Percentiles rank a stretch among this genome's conserved stretches.
These are phyloP conservation scores for Talaromyces sp. DNA, from an alignment of 2,329 filamentous ascomycete species.

Conservation along the genomic window DNA sequence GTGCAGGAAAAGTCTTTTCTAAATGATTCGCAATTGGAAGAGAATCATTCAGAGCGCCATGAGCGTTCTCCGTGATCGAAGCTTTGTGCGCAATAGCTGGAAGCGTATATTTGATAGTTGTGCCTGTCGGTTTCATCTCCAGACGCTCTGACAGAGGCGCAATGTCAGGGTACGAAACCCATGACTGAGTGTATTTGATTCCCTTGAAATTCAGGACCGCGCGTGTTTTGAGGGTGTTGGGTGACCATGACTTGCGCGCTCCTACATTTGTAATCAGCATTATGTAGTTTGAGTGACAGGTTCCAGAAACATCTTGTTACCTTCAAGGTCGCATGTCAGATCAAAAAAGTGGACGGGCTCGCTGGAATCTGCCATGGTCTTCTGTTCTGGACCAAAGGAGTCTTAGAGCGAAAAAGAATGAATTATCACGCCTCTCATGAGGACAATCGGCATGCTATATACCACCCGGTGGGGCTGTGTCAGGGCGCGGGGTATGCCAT, in stretches of 20 bases:
- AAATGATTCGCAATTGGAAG: slow-evolving; percentile 28
- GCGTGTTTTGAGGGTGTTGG: slow-evolving; percentile 23
- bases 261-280: slow-evolving; percentile 14
- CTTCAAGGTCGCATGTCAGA: slow-evolving; percentile 16
- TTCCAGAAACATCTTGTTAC: slow-evolving; percentile 10
- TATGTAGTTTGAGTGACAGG: slow-evolving; percentile 19
- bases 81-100: slow-evolving; percentile 28
- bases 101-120: slow-evolving; percentile 24
- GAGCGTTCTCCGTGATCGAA: slow-evolving; percentile 19
- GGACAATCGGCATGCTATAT: background rate
- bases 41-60: slow-evolving; percentile 30
- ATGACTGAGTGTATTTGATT: slow-evolving; percentile 23
- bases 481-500: background rate
- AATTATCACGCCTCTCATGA: background rate
- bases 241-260: slow-evolving; percentile 25
- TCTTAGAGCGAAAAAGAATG: background rate
- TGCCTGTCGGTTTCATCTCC: slow-evolving; percentile 16
- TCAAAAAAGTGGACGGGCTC: slow-evolving; percentile 33
- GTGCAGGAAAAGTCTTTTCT: slow-evolving; percentile 25
- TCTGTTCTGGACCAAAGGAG: background rate
- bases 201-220: slow-evolving; percentile 24
- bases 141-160: slow-evolving; percentile 22
- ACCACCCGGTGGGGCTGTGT: background rate
- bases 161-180: slow-evolving; percentile 25
- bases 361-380: slow-evolving; percentile 17